phyloP scores from a whole-genome alignment of 2,329 filamentous ascomycete genomes.

The Byssoonygena ceratinophila region DNA sequence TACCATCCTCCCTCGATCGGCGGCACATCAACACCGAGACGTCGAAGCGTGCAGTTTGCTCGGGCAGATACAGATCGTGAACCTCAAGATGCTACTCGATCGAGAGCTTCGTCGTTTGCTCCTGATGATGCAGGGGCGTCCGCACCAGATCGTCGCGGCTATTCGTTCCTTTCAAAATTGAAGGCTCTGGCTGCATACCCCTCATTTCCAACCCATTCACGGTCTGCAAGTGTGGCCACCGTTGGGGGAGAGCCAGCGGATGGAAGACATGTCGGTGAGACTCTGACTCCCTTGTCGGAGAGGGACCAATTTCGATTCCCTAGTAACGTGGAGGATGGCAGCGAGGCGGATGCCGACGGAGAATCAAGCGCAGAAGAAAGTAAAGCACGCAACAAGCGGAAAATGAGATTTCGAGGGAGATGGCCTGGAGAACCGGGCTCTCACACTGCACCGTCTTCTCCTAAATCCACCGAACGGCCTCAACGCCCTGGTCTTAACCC shows the following conservation, averaged over 20 bases:
- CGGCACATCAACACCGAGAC: constrained; percentile 34
- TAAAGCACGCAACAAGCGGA: constrained; percentile 42
- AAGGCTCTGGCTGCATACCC: constrained; percentile 58
- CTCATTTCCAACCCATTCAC: constrained; percentile 40
- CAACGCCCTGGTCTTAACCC: constrained; percentile 36
- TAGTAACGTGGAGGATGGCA: constrained; percentile 49
- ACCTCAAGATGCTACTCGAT: constrained; percentile 39
- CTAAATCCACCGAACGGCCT: constrained; percentile 36
- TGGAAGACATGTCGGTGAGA: constrained; percentile 30
- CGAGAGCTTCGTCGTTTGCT: constrained; percentile 55
- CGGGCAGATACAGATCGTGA: constrained; percentile 44
- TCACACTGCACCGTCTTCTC: constrained; percentile 59
- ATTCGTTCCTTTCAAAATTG: constrained; percentile 66
- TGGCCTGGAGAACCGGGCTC: constrained; percentile 46
- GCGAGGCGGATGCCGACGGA: constrained; percentile 65
- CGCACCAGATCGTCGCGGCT: constrained; percentile 47
- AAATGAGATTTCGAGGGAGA: constrained; percentile 54
- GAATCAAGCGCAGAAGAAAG: constrained; percentile 79
- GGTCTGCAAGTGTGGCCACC: constrained; percentile 41
- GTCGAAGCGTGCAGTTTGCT: constrained; percentile 67
- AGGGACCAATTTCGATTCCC: constrained; percentile 43
- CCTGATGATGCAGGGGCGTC: constrained; percentile 49
- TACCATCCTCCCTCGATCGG: constrained; percentile 18
- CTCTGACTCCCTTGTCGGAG: constrained; percentile 41
- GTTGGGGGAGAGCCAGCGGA: constrained; percentile 31